A percentile compares a stretch with the other conserved stretches of the same genome.
Conservation (phyloP, 2,329 filamentous ascomycete genomes). For the Aspergillus transmontanensis region DNA sequence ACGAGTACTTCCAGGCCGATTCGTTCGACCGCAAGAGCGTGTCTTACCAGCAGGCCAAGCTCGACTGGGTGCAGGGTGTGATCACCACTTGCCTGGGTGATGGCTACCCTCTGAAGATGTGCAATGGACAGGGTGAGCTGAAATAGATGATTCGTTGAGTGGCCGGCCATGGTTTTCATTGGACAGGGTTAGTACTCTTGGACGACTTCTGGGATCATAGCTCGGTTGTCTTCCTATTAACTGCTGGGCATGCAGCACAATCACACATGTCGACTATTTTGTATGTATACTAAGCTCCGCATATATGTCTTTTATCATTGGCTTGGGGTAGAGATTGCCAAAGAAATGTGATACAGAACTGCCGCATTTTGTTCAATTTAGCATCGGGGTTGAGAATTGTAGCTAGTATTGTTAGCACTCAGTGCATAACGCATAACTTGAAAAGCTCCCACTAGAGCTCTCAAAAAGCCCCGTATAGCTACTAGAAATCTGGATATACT, state of each 20-base stretch:
- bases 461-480: background rate
- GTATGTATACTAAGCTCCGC: slow-evolving; percentile 1
- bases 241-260: background rate
- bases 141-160: slow-evolving; percentile 12
- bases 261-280: background rate
- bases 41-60: slow-evolving; percentile 3
- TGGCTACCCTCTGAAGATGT: slow-evolving; percentile 15
- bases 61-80: slow-evolving; percentile 22
- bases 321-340: background rate
- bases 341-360: background rate
- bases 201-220: background rate
- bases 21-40: slow-evolving; percentile 14
- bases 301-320: background rate
- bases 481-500: background rate
- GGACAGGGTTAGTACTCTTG: background rate
- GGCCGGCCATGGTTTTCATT: background rate
- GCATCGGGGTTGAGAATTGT: background rate
- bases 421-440: background rate
- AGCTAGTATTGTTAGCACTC: background rate
- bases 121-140: slow-evolving; percentile 15
- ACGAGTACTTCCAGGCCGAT: slow-evolving; percentile 21
- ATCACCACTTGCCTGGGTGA: slow-evolving; percentile 22
- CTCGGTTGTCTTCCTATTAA: background rate
- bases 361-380: background rate
- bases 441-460: background rate